A percentile compares a stretch with the other conserved stretches of the same genome.
Conservation (phyloP, 352 stramenopile species). For the Pythium insidiosum region DNA sequence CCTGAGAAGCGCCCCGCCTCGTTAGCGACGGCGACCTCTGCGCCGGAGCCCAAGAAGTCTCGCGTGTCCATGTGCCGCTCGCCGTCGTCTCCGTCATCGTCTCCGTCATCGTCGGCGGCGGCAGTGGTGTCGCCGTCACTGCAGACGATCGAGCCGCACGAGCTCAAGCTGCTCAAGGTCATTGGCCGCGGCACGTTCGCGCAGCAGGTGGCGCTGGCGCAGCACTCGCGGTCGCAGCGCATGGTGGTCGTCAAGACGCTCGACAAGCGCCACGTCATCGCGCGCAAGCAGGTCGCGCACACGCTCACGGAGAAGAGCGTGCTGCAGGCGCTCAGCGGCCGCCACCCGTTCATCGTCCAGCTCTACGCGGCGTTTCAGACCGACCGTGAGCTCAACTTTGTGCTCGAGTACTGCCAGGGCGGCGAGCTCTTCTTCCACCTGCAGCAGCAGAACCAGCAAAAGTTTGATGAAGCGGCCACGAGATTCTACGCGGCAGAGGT, state of each 20-base stretch:
- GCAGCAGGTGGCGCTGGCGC: constrained; percentile 69
- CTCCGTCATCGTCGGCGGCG: neutral
- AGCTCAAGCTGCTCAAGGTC: constrained; percentile 78
- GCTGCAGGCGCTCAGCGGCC: constrained; percentile 39
- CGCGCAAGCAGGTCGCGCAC: constrained; percentile 71
- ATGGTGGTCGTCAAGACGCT: constrained; percentile 80
- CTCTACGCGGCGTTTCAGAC: constrained; percentile 72
- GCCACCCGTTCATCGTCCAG: constrained; percentile 73
- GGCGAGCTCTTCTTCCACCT: constrained; percentile 84
- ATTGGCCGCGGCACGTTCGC: constrained; percentile 80
- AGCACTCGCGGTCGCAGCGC: constrained; percentile 34
- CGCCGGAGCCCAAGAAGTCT: too few relatives aligned
- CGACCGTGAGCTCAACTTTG: constrained; percentile 67
- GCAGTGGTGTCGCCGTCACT: neutral
- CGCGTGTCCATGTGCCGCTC: too few relatives aligned
- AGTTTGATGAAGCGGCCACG: constrained; percentile 53
- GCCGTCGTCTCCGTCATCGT: neutral
- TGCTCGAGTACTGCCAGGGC: constrained; percentile 80
- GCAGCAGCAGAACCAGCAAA: constrained; percentile 64
- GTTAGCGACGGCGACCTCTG: too few relatives aligned
- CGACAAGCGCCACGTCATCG: constrained; percentile 65
- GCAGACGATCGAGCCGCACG: constrained; percentile 37
- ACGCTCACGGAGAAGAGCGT: constrained; percentile 78
- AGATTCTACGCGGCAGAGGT: constrained; percentile 78
- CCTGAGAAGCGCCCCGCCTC: too few relatives aligned